Evolutionary conservation across 1,284 basidiomycete species (phyloP).

Genomic region (Pascua guehoae): DNA sequence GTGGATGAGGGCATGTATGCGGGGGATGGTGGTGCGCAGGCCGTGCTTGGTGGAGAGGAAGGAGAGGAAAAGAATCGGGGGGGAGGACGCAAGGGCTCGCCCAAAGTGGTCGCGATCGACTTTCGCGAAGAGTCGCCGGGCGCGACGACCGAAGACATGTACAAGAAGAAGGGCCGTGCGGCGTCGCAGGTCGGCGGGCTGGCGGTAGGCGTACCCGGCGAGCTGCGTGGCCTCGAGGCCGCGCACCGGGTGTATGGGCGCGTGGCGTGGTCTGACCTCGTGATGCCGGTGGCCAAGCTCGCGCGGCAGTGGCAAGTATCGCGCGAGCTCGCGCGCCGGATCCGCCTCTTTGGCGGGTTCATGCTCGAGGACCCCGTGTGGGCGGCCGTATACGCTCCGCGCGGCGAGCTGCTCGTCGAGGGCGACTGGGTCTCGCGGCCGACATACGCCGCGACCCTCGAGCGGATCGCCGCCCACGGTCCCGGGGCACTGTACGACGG

Average conservation of each 20-base stretch:
- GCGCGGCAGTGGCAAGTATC: slow-evolving; percentile 70
- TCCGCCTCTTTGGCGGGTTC: slow-evolving; percentile 58
- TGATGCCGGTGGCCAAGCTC: slow-evolving; percentile 69
- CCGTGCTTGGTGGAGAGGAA: slow-evolving; percentile 28
- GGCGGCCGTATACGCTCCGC: slow-evolving; percentile 72
- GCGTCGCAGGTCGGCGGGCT: slow-evolving; percentile 69
- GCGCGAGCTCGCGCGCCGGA: slow-evolving; percentile 65
- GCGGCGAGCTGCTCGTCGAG: slow-evolving; percentile 65
- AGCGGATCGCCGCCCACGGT: slow-evolving; percentile 41
- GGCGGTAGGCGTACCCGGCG: slow-evolving; percentile 78
- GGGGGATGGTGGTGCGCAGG: slow-evolving; percentile 11
- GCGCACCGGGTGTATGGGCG: slow-evolving; percentile 48
- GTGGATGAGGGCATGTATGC: not conserved
- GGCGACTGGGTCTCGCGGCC: slow-evolving; percentile 69
- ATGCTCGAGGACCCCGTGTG: slow-evolving; percentile 77
- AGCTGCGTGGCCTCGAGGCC: slow-evolving; percentile 65
- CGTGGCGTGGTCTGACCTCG: slow-evolving; percentile 70
- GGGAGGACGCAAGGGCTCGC: not conserved
- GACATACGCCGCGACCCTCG: slow-evolving; percentile 52
- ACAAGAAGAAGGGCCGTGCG: slow-evolving; percentile 66
- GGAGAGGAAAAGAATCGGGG: not conserved
- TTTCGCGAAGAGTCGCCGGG: slow-evolving; percentile 84
- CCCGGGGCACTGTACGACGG: slow-evolving; percentile 45
- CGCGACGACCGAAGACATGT: slow-evolving; percentile 72
- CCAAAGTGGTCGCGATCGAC: slow-evolving; percentile 72